A percentile compares a stretch with the other conserved stretches of the same genome.
These are phyloP conservation scores for Kodamaea nitidulidarum DNA, from an alignment of 805 yeast genomes.

Conservation along the genomic window DNA sequence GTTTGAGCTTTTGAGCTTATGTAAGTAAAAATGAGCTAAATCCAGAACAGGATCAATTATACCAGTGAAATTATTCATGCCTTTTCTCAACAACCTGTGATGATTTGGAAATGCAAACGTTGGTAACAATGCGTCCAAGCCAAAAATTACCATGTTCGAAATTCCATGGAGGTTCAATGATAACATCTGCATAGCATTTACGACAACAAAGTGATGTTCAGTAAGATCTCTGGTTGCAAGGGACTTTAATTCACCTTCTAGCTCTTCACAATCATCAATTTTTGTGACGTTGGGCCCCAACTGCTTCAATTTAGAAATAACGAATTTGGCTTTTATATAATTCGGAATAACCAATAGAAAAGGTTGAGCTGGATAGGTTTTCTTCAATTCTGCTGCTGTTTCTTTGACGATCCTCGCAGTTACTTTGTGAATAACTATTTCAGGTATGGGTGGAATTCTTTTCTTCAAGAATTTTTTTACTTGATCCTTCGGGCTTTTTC, in stretches of 20 bases:
- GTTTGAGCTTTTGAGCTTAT: slow-evolving; percentile 10
- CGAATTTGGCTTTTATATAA: background rate
- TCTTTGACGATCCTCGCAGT: background rate
- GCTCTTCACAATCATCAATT: background rate
- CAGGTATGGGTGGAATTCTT: background rate
- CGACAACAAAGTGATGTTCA: slow-evolving; percentile 1
- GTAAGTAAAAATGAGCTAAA: slow-evolving; percentile 16
- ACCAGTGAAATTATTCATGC: slow-evolving; percentile 13
- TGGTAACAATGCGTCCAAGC: slow-evolving; percentile 20
- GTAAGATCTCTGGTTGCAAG: background rate
- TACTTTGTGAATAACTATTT: background rate
- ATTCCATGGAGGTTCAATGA: slow-evolving; percentile 3
- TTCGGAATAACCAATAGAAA: background rate
- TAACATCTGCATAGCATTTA: slow-evolving; percentile 7
- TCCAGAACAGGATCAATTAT: slow-evolving; percentile 19
- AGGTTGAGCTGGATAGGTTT: background rate
- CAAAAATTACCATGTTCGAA: slow-evolving; percentile 15
- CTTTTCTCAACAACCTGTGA: background rate
- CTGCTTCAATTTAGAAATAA: background rate
- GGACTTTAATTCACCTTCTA: background rate
- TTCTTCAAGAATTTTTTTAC: slow-evolving; percentile 3
- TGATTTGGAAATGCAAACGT: slow-evolving; percentile 16
- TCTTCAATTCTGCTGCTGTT: background rate
- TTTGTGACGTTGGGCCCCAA: background rate
- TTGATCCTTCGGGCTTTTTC: background rate